phyloP scores from a whole-genome alignment of 192 early-diverging fungal genomes.

The Allomyces javanicus region DNA sequence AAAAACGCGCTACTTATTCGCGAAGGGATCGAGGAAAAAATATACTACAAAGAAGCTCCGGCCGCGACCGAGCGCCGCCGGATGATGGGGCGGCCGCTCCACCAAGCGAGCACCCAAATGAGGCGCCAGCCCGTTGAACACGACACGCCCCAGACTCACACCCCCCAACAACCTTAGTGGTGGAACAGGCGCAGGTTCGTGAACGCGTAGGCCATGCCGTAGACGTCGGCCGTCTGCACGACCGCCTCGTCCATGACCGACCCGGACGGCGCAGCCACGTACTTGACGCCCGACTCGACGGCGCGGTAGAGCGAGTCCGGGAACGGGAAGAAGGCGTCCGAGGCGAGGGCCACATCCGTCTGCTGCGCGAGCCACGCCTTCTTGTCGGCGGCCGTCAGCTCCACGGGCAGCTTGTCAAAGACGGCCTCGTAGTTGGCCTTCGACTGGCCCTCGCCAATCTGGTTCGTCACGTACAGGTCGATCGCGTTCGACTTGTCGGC shows the following conservation, averaged over 20 bases:
- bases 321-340: conserved; percentile 99
- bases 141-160: no score
- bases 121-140: no score
- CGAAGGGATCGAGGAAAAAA: no score
- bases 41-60: no score
- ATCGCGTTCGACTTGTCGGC: conserved; percentile 95
- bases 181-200: conserved; percentile 89
- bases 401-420: conserved; percentile 61
- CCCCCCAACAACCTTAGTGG: conserved; percentile 35
- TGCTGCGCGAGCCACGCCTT: conserved; percentile 48
- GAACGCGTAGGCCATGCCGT: conserved; percentile 66
- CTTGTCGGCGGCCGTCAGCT: conserved; percentile 61
- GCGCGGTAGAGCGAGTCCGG: conserved; percentile 83
- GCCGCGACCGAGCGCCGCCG: no score
- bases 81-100: no score
- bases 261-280: conserved; percentile 78
- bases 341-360: conserved; percentile 58
- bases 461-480: conserved; percentile 78
- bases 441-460: conserved; percentile 47
- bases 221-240: conserved; percentile 57
- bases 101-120: no score
- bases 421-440: conserved; percentile 24
- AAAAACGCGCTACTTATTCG: no score
- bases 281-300: conserved; percentile 60
- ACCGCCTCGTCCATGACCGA: conserved; percentile 74